A percentile compares a stretch with the other conserved stretches of the same genome.
phyloP scores from a whole-genome alignment of 2,329 filamentous ascomycete genomes.

The Zelopaecilomyces penicillatus region DNA sequence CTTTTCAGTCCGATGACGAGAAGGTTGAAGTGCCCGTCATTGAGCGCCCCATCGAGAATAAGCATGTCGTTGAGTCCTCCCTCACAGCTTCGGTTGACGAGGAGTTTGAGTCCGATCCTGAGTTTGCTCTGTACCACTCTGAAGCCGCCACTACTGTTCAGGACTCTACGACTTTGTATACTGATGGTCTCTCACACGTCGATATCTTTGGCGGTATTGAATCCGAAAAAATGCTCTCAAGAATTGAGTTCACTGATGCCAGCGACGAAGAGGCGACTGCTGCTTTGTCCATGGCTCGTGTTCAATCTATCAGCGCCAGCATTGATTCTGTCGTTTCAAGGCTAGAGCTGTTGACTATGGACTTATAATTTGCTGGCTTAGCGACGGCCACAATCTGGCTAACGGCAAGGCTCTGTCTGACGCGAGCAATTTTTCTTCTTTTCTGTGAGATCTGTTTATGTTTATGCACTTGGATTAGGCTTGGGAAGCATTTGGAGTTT shows the following conservation, averaged over 20 bases:
- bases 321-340: conserved; percentile 28
- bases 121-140: conserved; percentile 53
- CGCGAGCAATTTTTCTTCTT: background rate
- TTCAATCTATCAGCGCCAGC: conserved; percentile 39
- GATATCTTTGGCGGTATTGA: conserved; percentile 47
- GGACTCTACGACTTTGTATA: conserved; percentile 32
- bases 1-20: conserved; percentile 37
- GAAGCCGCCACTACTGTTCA: conserved; percentile 19
- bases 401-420: background rate
- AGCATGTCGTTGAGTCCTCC: conserved; percentile 19
- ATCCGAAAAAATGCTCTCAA: conserved; percentile 54
- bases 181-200: conserved; percentile 30
- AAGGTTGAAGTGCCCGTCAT: conserved; percentile 50
- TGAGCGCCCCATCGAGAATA: conserved; percentile 37
- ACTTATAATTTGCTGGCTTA: conserved; percentile 16
- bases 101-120: conserved; percentile 54
- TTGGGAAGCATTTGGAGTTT: conserved; percentile 6
- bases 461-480: conserved; percentile 4
- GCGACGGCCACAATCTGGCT: background rate
- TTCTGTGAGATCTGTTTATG: background rate
- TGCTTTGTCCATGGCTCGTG: conserved; percentile 37
- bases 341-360: conserved; percentile 29
- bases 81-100: conserved; percentile 32
- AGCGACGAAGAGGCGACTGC: conserved; percentile 40
- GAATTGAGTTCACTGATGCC: conserved; percentile 56